Percentiles rank a stretch among this genome's conserved stretches.
Conservation (phyloP, 2,329 filamentous ascomycete species). For the Aspergillus tanneri region DNA sequence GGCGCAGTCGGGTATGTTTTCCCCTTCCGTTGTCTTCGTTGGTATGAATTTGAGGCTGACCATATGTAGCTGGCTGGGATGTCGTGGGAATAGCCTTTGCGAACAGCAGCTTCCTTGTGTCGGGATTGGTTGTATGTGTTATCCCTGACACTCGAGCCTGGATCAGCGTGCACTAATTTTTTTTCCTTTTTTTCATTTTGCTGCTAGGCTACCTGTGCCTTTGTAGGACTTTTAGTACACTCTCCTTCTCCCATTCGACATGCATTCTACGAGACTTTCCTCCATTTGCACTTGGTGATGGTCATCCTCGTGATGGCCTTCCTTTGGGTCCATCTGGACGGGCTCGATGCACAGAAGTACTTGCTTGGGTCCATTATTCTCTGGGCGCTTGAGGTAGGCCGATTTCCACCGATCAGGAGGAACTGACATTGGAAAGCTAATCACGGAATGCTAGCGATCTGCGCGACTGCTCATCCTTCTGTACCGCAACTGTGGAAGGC, state of each 20-base stretch:
- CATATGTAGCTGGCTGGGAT: conserved; percentile 43
- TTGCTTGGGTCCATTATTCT: conserved; percentile 71
- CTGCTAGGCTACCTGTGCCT: conserved; percentile 48
- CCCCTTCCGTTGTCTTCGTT: background rate
- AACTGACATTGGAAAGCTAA: conserved; percentile 11
- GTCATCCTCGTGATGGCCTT: conserved; percentile 67
- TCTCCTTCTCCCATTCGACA: conserved; percentile 80
- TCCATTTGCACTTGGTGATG: conserved; percentile 78
- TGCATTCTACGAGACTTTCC: conserved; percentile 95
- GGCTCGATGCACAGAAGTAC: conserved; percentile 69
- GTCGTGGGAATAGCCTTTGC: conserved; percentile 31
- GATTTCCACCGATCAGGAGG: background rate
- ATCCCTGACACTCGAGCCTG: background rate
- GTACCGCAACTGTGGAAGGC: conserved; percentile 61
- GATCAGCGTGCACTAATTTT: conserved; percentile 6
- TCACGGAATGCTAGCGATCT: conserved; percentile 43
- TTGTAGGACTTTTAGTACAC: conserved; percentile 66
- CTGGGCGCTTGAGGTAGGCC: conserved; percentile 66
- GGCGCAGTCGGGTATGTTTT: conserved; percentile 40
- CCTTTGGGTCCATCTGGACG: conserved; percentile 75
- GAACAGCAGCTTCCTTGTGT: conserved; percentile 36
- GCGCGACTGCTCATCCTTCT: conserved; percentile 62
- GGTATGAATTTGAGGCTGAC: conserved; percentile 44
- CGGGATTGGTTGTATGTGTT: conserved; percentile 46
- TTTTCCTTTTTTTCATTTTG: no score